These are phyloP conservation scores for Polychaeton citri DNA, from an alignment of 2,329 filamentous ascomycete genomes.

Conservation along the genomic window DNA sequence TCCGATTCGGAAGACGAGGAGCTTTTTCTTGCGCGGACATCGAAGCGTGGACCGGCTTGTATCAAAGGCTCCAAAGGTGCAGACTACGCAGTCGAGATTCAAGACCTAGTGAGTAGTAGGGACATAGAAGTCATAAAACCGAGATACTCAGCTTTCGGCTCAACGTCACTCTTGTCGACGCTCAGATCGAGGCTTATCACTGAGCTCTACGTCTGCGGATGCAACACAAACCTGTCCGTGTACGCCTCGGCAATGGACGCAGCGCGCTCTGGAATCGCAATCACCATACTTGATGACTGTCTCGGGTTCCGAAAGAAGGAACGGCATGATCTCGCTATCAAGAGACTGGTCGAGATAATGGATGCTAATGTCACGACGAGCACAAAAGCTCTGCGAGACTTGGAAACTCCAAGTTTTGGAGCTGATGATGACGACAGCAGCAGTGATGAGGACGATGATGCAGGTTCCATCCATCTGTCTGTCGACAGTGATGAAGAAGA, in stretches of 20 bases:
- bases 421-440: not conserved
- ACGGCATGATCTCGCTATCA: conserved; percentile 58
- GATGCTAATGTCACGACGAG: conserved; percentile 54
- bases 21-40: conserved; percentile 28
- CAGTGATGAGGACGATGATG: conserved; percentile 4
- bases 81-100: conserved; percentile 37
- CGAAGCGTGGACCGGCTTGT: conserved; percentile 28
- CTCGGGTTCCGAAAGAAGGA: conserved; percentile 61
- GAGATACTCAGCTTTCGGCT: conserved; percentile 78
- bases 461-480: conserved; percentile 3
- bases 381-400: conserved; percentile 27
- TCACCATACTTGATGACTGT: conserved; percentile 79
- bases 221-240: conserved; percentile 74
- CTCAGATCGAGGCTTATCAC: conserved; percentile 79
- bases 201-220: conserved; percentile 78
- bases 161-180: conserved; percentile 58
- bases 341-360: conserved; percentile 58
- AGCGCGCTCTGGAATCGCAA: conserved; percentile 72
- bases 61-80: conserved; percentile 31
- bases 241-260: conserved; percentile 88
- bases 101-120: conserved; percentile 35
- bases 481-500: conserved; percentile 8
- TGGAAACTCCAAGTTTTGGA: conserved; percentile 6
- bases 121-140: conserved; percentile 53
- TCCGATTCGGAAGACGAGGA: conserved; percentile 25